Percentiles rank a stretch among this genome's conserved stretches.
phyloP scores from a whole-genome alignment of 768 basidiomycete genomes.

The Tubosaeta brunneosetosa region DNA sequence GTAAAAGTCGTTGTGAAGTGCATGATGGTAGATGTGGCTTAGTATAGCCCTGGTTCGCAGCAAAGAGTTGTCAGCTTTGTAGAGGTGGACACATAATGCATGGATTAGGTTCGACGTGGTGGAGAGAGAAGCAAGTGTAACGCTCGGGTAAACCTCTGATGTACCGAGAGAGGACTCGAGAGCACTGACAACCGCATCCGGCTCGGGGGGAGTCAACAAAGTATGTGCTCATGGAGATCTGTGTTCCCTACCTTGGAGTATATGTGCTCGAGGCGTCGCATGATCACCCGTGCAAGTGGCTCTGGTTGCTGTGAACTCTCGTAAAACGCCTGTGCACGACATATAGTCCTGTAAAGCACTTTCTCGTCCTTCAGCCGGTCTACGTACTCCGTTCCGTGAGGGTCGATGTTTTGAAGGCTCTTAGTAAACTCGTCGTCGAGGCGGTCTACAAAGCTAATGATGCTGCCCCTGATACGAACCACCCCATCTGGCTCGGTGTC shows the following conservation, averaged over 20 bases:
- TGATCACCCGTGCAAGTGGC: conserved; percentile 80
- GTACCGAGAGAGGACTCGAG: conserved; percentile 68
- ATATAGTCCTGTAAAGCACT: conserved; percentile 88
- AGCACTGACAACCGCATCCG: conserved; percentile 86
- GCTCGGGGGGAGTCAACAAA: conserved; percentile 44
- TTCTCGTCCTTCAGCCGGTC: conserved; percentile 96
- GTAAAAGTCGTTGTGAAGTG: conserved; percentile 94
- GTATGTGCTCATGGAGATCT: not conserved
- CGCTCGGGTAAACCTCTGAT: conserved; percentile 56
- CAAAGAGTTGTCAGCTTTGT: conserved; percentile 86
- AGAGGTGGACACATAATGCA: conserved; percentile 84
- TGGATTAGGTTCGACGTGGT: conserved; percentile 79
- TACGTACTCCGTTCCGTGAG: conserved; percentile 98
- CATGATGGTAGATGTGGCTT: conserved; percentile 95
- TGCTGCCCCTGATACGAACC: conserved; percentile 88
- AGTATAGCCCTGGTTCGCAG: conserved; percentile 96
- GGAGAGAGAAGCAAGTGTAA: conserved; percentile 52
- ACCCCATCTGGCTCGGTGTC: conserved; percentile 62
- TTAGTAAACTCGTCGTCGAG: conserved; percentile 98
- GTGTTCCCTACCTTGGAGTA: conserved; percentile 78
- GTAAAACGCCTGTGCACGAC: conserved; percentile 88
- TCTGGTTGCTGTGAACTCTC: conserved; percentile 76
- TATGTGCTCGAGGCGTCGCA: conserved; percentile 95
- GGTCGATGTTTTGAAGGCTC: conserved; percentile 95
- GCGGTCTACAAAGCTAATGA: conserved; percentile 94